These are phyloP conservation scores for Penicillium atrosanguineum DNA, from an alignment of 495 filamentous ascomycete genomes.

Conservation along the genomic window DNA sequence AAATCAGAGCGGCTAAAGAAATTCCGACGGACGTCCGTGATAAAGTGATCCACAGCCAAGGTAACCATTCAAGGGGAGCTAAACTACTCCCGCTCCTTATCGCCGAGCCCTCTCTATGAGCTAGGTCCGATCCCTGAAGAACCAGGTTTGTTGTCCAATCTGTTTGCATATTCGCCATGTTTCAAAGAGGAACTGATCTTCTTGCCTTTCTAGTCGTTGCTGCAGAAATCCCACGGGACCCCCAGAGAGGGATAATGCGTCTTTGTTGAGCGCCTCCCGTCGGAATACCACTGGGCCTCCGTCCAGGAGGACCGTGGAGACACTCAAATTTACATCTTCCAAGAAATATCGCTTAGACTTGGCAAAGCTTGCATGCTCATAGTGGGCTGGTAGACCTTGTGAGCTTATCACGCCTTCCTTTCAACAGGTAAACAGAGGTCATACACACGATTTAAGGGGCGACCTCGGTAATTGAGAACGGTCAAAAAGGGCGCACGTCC, in stretches of 20 bases:
- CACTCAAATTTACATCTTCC: neutral
- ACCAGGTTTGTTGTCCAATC: neutral
- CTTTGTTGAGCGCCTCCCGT: neutral
- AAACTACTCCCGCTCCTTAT: neutral
- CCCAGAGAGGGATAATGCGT: neutral
- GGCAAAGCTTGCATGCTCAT: neutral
- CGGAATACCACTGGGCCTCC: constrained; percentile 5
- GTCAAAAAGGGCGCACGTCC: too few relatives aligned
- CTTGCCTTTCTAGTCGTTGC: neutral
- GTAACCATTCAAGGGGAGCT: neutral
- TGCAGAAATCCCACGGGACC: neutral
- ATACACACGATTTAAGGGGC: too few relatives aligned
- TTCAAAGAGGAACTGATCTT: neutral
- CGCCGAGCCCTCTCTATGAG: neutral
- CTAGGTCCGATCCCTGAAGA: neutral
- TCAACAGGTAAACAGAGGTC: too few relatives aligned
- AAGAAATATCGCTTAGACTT: neutral
- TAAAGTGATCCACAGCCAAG: neutral
- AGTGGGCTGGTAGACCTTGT: neutral
- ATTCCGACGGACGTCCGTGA: neutral
- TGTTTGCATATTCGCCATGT: neutral
- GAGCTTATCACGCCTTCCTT: too few relatives aligned
- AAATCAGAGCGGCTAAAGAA: neutral
- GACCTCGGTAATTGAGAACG: too few relatives aligned
- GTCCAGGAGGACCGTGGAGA: neutral